Base-by-base conservation (phyloP, 2,329 filamentous ascomycete species). In the Phialophora tarda region DNA sequence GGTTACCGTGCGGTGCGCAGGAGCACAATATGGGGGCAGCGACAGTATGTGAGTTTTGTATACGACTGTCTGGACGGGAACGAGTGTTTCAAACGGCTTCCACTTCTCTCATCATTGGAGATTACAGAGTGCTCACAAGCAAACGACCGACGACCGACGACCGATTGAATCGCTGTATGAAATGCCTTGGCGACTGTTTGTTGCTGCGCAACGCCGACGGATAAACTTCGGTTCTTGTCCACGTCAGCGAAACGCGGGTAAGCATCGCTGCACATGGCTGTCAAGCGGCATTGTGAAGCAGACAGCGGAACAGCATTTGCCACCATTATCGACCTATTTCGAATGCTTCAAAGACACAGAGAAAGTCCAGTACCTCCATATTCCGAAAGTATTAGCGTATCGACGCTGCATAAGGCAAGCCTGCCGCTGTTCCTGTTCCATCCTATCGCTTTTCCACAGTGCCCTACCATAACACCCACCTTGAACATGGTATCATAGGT, bases 401-500 rank as follows among this genome's bases (percentile, higher is more conserved):
- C 48, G 10, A 51, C 23, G 48, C 48, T 17, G 48, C 21, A 28
- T 26, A 24, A 51, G 12, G 48, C 48, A 26, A 51, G 8, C 48
- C 48, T 28, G 24, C 21, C 14, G 48, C 48, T 51, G 48, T 51
- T 21, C 48, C 57, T 24, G 21, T 17, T 28, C 41, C 44, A 34
- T 26, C 17, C 8, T 12, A 34, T 28, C 24, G 3, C 32, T 30
- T 23, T 38, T 44, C 28, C 48, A 21, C 6, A 41, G 14, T 44
- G 30, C 23, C 30, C 50, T 38, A 34, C 53, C 53, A 34, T n/a
- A 41, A 51, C 59, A 54, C 24, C 26, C 34, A 21, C 28, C 21
- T 60, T 26, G 24, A 24, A 51, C 60, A 32, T 14, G 23, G 38
- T 26, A 55, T 44, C 50, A 30, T 50, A 53, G 34, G 30, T 62